phyloP scores from a whole-genome alignment of 495 filamentous ascomycete species.

The Hyaloscypha variabilis region DNA sequence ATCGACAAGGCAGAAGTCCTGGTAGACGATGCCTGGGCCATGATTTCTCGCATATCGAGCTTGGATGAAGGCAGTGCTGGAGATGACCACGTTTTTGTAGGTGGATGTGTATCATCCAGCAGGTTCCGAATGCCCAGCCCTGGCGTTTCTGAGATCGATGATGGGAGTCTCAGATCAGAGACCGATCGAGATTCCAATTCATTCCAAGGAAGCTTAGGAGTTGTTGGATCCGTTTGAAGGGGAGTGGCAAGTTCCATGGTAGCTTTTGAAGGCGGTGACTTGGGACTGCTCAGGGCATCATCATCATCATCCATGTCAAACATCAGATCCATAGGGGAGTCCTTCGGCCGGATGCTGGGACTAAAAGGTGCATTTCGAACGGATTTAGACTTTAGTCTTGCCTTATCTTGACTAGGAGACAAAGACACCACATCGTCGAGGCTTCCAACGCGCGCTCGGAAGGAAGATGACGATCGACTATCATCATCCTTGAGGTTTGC shows the following conservation, averaged over 20 bases:
- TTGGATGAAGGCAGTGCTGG: conserved; percentile 60
- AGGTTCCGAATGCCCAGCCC: not conserved
- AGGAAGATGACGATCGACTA: conserved; percentile 48
- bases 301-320: conserved; percentile 95
- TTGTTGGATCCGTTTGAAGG: not conserved
- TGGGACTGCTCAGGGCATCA: conserved; percentile 29
- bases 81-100: conserved; percentile 60
- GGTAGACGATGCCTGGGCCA: conserved; percentile 69
- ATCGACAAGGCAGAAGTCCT: conserved; percentile 71
- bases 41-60: conserved; percentile 80
- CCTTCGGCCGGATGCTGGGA: conserved; percentile 65
- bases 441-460: conserved; percentile 49
- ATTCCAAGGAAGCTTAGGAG: conserved; percentile 23
- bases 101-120: conserved; percentile 2
- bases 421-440: conserved; percentile 54
- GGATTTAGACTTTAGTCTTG: conserved; percentile 47
- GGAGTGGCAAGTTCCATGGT: conserved; percentile 14
- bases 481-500: conserved; percentile 63
- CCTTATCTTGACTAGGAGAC: conserved; percentile 58
- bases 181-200: not conserved
- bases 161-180: conserved; percentile 1
- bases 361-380: conserved; percentile 51
- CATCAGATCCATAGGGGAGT: conserved; percentile 76
- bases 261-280: conserved; percentile 12
- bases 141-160: conserved; percentile 10